Evolutionary conservation across 768 basidiomycete genomes (phyloP), one percentile per base, ranked within the genome.

Genomic region (Naematelia aurantialba): DNA sequence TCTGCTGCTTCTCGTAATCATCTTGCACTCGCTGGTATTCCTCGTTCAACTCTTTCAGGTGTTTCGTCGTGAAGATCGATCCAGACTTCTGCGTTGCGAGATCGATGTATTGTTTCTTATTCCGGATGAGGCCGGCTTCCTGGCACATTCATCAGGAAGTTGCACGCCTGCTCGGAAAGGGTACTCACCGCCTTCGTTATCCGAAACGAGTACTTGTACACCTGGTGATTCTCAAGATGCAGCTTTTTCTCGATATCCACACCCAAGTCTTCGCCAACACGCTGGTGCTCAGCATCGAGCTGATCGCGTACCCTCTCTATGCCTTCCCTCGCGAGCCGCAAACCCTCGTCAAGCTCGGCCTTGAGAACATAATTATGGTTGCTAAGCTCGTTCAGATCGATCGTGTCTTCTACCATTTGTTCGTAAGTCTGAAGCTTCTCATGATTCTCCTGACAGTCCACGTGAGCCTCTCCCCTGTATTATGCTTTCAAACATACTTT

Each of bases 321-420:
- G 66, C 85, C 82, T 12, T 82, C 81, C 2, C 87, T 84, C 26
- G 93, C 79, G 27, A 81, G 82, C 59, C 86, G 83, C 17, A 98
- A 81, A 17, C 82, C 80, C 4, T 83, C 82, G 70, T 98, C 91
- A 64, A 94, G 94, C 55, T 91, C 89, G 0, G 94, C 86, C 69
- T 89, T 91, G 70, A 99, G 92, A 17, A 91, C 86, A 69, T 87
- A 91, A 66, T 87, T 88, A 76, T 97, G 91, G 13, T 73, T 65
- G 14, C 69, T 64, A 4, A 96, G 82, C 58, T 93, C 85, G 21
- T 86, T 85, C 17, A 97, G 83, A 69, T 99, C 96, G 45, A 99
- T 84, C 0, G 96, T 98, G 61, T 89, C 86, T 74, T 98, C 91
- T 1, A 98, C 93, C 89, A 98, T 93, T 61, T 92, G 89, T 2